These are phyloP conservation scores for Sungouiella thailandica DNA, from an alignment of 805 yeast species.

Conservation along the genomic window DNA sequence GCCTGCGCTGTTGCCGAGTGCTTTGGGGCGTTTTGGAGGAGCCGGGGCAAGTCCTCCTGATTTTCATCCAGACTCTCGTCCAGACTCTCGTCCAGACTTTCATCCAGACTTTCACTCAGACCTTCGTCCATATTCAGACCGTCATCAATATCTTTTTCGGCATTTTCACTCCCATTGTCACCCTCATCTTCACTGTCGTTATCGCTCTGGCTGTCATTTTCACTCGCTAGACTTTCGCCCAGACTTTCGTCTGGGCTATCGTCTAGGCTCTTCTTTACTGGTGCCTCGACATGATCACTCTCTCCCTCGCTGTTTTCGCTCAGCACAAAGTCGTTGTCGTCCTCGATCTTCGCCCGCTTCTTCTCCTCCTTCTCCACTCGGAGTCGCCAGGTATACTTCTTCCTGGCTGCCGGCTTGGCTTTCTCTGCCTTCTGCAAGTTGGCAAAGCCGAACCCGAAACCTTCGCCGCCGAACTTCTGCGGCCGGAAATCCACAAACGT, in stretches of 20 bases:
- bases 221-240: conserved; percentile 11
- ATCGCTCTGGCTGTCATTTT: conserved; percentile 8
- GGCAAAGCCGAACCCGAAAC: conserved; percentile 66
- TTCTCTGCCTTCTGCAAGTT: conserved; percentile 46
- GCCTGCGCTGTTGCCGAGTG: conserved; percentile 44
- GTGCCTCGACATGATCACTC: neutral
- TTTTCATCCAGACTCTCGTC: conserved; percentile 25
- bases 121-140: conserved; percentile 25
- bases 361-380: conserved; percentile 34
- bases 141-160: conserved; percentile 26
- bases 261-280: neutral
- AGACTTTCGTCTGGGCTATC: neutral
- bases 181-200: conserved; percentile 17
- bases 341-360: conserved; percentile 43
- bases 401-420: conserved; percentile 21
- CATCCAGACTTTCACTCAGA: conserved; percentile 28
- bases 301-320: conserved; percentile 17
- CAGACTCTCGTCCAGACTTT: conserved; percentile 23
- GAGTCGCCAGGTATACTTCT: conserved; percentile 68
- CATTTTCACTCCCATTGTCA: conserved; percentile 17
- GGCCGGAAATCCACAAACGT: conserved; percentile 72
- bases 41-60: conserved; percentile 27
- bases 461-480: conserved; percentile 51
- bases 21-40: conserved; percentile 37
- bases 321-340: conserved; percentile 55